phyloP scores from a whole-genome alignment of 1,284 basidiomycete genomes.

The Chalciporus piperatoides region DNA sequence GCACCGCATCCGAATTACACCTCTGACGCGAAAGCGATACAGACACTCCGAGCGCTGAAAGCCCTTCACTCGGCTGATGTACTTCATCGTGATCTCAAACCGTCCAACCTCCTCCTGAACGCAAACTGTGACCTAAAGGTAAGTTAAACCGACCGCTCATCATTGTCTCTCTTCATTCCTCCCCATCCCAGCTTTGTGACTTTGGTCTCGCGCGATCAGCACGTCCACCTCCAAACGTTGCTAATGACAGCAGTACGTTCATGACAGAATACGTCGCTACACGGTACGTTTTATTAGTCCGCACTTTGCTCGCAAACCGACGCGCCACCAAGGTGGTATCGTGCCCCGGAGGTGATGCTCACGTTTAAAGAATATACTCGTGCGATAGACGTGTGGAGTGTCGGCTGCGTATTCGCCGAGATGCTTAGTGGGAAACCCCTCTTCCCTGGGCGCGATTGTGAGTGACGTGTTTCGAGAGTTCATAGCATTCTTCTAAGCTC shows the following conservation, averaged over 20 bases:
- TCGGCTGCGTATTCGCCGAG: constrained; percentile 91
- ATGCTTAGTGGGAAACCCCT: constrained; percentile 90
- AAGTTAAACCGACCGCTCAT: constrained; percentile 13
- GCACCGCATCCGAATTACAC: constrained; percentile 5
- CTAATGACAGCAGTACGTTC: constrained; percentile 81
- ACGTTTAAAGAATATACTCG: constrained; percentile 93
- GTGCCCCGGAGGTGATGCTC: constrained; percentile 93
- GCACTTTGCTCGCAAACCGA: background rate
- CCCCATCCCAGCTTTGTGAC: constrained; percentile 68
- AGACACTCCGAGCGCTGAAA: constrained; percentile 88
- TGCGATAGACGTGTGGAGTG: constrained; percentile 92
- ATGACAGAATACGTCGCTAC: constrained; percentile 97
- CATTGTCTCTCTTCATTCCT: constrained; percentile 6
- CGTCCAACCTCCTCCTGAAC: constrained; percentile 88
- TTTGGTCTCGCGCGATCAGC: constrained; percentile 89
- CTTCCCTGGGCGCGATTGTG: constrained; percentile 86
- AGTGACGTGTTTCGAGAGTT: constrained; percentile 17
- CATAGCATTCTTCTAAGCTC: background rate
- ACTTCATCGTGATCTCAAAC: constrained; percentile 88
- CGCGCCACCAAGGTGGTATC: constrained; percentile 70
- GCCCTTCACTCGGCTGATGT: constrained; percentile 90
- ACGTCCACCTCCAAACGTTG: constrained; percentile 74
- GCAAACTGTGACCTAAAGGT: constrained; percentile 95
- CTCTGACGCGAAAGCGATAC: constrained; percentile 14
- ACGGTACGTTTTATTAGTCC: constrained; percentile 40